phyloP scores from a whole-genome alignment of 306 rosid species.

The Rubus parviflorus region DNA sequence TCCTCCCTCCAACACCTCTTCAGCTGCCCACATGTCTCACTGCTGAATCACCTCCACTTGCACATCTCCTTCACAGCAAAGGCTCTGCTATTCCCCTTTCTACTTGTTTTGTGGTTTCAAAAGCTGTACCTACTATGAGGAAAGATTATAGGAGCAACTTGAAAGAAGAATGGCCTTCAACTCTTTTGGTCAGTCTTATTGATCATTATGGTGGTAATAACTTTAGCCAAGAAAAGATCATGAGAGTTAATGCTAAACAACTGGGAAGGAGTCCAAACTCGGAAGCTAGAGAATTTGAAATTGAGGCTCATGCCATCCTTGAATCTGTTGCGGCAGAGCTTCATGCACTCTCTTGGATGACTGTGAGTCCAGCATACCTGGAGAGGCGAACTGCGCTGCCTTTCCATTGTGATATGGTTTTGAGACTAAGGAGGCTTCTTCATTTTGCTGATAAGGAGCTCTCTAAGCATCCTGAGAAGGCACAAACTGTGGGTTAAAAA shows the following conservation, averaged over 20 bases:
- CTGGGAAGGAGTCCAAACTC: constrained; percentile 63
- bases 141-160: constrained; percentile 66
- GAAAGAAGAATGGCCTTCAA: constrained; percentile 95
- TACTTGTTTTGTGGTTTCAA: constrained; percentile 87
- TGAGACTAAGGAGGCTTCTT: constrained; percentile 88
- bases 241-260: constrained; percentile 60
- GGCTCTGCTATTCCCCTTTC: constrained; percentile 94
- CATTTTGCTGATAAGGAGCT: constrained; percentile 97
- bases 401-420: constrained; percentile 95
- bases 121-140: constrained; percentile 90
- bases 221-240: constrained; percentile 63
- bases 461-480: constrained; percentile 64
- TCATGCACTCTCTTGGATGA: constrained; percentile 97
- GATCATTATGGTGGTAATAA: constrained; percentile 84
- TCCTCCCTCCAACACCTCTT: constrained; percentile 85
- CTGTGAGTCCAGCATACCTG: constrained; percentile 84
- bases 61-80: constrained; percentile 98
- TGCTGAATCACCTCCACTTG: constrained; percentile 96
- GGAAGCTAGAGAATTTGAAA: constrained; percentile 75
- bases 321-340: constrained; percentile 93
- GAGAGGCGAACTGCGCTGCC: constrained; percentile 91
- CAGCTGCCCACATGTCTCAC: constrained; percentile 98
- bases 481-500: constrained; percentile 37
- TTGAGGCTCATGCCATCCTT: constrained; percentile 74
- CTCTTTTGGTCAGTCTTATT: constrained; percentile 80